Percentiles rank a stretch among this genome's conserved stretches.
phyloP scores from a whole-genome alignment of 768 basidiomycete genomes.

The Pisolithus marmoratus region DNA sequence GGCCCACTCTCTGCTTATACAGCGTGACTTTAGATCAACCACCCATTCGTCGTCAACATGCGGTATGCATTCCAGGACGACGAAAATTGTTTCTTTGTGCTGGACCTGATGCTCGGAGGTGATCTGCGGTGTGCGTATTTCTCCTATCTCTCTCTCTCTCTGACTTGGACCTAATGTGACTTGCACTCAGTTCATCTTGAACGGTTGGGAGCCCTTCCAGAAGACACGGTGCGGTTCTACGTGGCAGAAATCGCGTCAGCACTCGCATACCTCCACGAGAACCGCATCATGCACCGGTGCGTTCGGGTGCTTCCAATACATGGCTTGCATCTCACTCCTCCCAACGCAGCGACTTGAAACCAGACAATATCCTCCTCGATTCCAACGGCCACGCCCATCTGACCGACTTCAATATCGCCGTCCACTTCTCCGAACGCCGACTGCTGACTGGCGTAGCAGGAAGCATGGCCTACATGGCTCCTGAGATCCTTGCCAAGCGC shows the following conservation, averaged over 20 bases:
- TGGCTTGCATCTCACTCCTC: neutral
- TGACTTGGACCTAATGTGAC: neutral
- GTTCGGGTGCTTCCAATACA: conserved; percentile 15
- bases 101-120: conserved; percentile 96
- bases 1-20: conserved; percentile 3
- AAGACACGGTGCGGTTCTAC: conserved; percentile 81
- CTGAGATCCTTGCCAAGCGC: conserved; percentile 83
- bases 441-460: conserved; percentile 89
- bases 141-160: neutral
- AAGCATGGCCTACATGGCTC: conserved; percentile 99
- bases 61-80: conserved; percentile 98
- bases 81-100: conserved; percentile 96
- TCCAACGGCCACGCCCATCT: conserved; percentile 94
- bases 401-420: conserved; percentile 98
- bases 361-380: conserved; percentile 96
- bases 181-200: conserved; percentile 73
- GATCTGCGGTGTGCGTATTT: conserved; percentile 78
- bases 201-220: conserved; percentile 64
- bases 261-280: conserved; percentile 85
- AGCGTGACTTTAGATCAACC: conserved; percentile 67
- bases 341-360: conserved; percentile 78
- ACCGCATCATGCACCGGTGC: conserved; percentile 93
- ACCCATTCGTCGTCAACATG: conserved; percentile 91
- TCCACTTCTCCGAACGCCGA: conserved; percentile 87
- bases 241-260: conserved; percentile 87